Evolutionary conservation across 2,329 filamentous ascomycete species (phyloP), one percentile per base, ranked within the genome.

Genomic region (Xylaria sp.): DNA sequence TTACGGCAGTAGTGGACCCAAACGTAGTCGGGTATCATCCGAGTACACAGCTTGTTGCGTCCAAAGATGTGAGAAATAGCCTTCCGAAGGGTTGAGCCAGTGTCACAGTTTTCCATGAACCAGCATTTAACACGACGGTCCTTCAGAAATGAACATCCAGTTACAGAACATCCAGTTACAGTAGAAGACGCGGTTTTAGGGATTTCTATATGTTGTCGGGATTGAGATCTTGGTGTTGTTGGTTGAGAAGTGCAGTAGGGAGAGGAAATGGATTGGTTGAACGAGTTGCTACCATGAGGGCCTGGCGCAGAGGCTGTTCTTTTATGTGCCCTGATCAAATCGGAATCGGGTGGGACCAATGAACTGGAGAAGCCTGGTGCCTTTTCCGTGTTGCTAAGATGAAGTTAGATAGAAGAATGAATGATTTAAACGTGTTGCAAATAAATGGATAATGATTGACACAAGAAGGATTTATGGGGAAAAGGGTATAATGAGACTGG

Each of bases 1-100:
- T 94, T 94, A 39, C 92, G 87, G 77, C 93, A 96, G 75, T 88
- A 90, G 73, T 90, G 87, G 0, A 93, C 87, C 92, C 92, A 95
- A 1, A 92, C 86, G 25, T 86, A 79, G 5, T 86, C 80, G 0
- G 91, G 91, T 55, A 96, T 92, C 50, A 84, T 83, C 38, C 90
- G 85, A 0, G 92, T 96, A 73, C 89, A 90, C 7, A 86, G 83
- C 79, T 96, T 96, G 82, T 96, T 96, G 42, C 93, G 87, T 25
- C 92, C 92, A 72, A 95, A 95, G 62, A 94, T 86, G 74, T 96
- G 92, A 0, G 91, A 93, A 66, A 95, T 90, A 5, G 90, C 89
- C 79, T 95, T 95, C 54, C 92, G 87, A 27, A 85, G 85, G 62
- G 87, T 84, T 5, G 87, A 88, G 3, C 83, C 84, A 0, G 87